Base-by-base conservation (phyloP, 371 early-diverging fungal species). In the Mucor lusitanicus region DNA sequence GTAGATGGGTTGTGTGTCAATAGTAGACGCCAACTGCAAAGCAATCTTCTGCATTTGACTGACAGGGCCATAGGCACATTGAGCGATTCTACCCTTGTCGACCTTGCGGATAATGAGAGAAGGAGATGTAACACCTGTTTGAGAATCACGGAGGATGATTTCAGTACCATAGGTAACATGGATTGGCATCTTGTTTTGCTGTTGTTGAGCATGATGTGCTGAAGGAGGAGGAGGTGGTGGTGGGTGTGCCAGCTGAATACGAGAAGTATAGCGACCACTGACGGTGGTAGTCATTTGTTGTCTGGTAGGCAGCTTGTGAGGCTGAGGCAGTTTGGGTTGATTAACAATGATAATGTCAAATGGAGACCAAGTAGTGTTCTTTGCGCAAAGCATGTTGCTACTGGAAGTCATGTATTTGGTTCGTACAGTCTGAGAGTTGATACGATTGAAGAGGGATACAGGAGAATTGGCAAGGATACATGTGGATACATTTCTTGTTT, bases 41-140 rank as follows among this genome's bases (percentile, higher is more conserved):
- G 94, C 92, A n/a, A 93, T 79, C 77, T 93, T 93, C 69, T 92
- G 92, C 94, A 93, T 92, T 73, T 93, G 94, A 70, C 92, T 90
- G 61, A 93, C 90, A 1, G 92, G 92, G 5, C 92, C 92, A 67
- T 77, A 81, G 4, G 90, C 90, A 61, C 84, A 80, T 65, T 84
- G 80, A 12, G 85, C 87, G 44, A 91, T 85, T 1, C 88, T 84
- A 8, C 90, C 90, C 59, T 88, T 88, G 65, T 92, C 94, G 6
- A 94, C 92, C 66, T 92, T 91, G 75, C 91, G 89, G 54, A 94
- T 86, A 63, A 92, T 85, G 72, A 92, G 74, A 1, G 88, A 84
- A 32, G 89, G 91, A 11, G 94, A 90, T 28, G 79, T 68, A 32
- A 89, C 70, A 13, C 91, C 92, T 0, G 90, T 89, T 17, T 77